Percentiles rank a stretch among this genome's conserved stretches.
phyloP scores from a whole-genome alignment of 1,284 basidiomycete species.

The Pyrrhoderma noxium region DNA sequence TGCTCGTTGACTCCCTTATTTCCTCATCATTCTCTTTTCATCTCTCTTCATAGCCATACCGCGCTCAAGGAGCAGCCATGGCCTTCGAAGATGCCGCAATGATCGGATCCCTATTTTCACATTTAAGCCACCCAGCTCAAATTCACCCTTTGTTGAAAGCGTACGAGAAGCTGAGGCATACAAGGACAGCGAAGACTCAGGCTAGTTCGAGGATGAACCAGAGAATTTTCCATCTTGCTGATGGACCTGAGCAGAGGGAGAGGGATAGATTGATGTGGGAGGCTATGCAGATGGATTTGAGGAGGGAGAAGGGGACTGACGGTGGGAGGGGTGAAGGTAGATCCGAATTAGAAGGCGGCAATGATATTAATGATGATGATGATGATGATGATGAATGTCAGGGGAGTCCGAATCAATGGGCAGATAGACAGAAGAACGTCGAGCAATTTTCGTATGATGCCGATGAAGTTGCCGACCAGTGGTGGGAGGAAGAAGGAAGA shows the following conservation, averaged over 20 bases:
- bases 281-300: conserved; percentile 38
- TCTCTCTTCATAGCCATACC: conserved; percentile 42
- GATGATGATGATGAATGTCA: neutral
- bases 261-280: conserved; percentile 44
- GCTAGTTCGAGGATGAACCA: conserved; percentile 42
- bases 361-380: neutral
- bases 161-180: conserved; percentile 44
- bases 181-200: conserved; percentile 42
- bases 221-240: conserved; percentile 45
- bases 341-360: neutral
- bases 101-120: conserved; percentile 51
- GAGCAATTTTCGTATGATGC: conserved; percentile 45
- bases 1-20: neutral
- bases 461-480: conserved; percentile 39
- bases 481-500: conserved; percentile 36
- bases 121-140: conserved; percentile 34
- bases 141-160: conserved; percentile 41
- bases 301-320: conserved; percentile 6
- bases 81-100: conserved; percentile 63
- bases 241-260: conserved; percentile 44
- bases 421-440: conserved; percentile 38
- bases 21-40: neutral
- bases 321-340: neutral
- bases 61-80: conserved; percentile 63
- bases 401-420: conserved; percentile 34